phyloP scores from a whole-genome alignment of 345 rosid genomes.

The Capsella bursapastoris region DNA sequence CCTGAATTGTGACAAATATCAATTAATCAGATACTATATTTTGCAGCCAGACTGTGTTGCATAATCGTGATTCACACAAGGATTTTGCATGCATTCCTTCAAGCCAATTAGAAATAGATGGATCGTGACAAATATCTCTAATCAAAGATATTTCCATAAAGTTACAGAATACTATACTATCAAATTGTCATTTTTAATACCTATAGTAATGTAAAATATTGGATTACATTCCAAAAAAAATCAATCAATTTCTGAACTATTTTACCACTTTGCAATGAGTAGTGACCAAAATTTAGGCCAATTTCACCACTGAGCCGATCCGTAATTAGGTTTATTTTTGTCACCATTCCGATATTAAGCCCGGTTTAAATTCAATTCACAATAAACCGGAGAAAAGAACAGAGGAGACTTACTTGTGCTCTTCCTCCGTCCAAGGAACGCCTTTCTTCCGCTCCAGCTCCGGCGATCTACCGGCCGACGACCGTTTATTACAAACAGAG shows the following conservation, averaged over 20 bases:
- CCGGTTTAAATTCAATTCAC: background rate
- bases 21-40: background rate
- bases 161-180: slow-evolving; percentile 7
- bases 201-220: background rate
- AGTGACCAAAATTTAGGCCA: background rate
- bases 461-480: slow-evolving; percentile 53
- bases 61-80: background rate
- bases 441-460: slow-evolving; percentile 98
- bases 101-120: background rate
- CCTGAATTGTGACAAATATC: slow-evolving; percentile 49
- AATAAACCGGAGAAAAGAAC: slow-evolving; percentile 17
- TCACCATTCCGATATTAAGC: background rate
- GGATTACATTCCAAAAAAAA: background rate
- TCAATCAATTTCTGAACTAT: background rate
- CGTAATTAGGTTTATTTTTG: background rate
- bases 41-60: background rate
- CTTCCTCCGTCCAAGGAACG: slow-evolving; percentile 99
- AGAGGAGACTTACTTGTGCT: slow-evolving; percentile 74
- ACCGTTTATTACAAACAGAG: slow-evolving; percentile 56
- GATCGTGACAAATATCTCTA: slow-evolving; percentile 7
- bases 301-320: background rate
- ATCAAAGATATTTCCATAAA: slow-evolving; percentile 22
- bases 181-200: background rate
- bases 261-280: slow-evolving; percentile 10
- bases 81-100: slow-evolving; percentile 12